Conservation (phyloP, 2,329 filamentous ascomycete genomes). For the Trichoderma lentiforme region DNA sequence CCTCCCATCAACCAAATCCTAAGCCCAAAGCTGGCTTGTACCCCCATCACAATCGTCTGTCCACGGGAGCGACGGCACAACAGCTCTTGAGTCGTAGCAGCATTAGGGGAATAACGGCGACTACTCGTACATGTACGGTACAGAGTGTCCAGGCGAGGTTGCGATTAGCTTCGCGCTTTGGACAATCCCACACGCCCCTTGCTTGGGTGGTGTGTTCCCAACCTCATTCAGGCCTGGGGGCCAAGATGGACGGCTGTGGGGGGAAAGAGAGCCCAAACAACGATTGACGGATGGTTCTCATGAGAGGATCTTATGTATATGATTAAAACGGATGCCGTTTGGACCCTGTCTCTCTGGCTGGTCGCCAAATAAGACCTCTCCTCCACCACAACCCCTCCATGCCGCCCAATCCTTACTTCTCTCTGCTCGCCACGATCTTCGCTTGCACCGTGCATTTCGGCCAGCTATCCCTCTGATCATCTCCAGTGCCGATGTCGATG, state of each 20-base stretch:
- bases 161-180: slow-evolving; percentile 1
- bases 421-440: slow-evolving; percentile 25
- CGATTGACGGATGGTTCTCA: slow-evolving; percentile 16
- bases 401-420: slow-evolving; percentile 16
- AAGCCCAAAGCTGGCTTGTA: slow-evolving; percentile 18
- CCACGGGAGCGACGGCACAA: slow-evolving; percentile 23
- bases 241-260: slow-evolving; percentile 17
- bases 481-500: slow-evolving; percentile 28
- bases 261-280: neutral
- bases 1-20: slow-evolving; percentile 17
- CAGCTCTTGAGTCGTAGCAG: slow-evolving; percentile 10
- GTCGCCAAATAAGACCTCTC: slow-evolving; percentile 31
- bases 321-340: slow-evolving; percentile 12
- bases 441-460: slow-evolving; percentile 26
- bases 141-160: neutral
- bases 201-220: neutral
- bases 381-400: slow-evolving; percentile 27
- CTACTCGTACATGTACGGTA: neutral
- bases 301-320: slow-evolving; percentile 18
- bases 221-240: slow-evolving; percentile 13
- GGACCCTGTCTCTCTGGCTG: slow-evolving; percentile 17
- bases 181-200: slow-evolving; percentile 13
- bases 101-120: slow-evolving; percentile 4
- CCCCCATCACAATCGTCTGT: slow-evolving; percentile 18
- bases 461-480: slow-evolving; percentile 30